These are phyloP conservation scores for Solidago caesia DNA, from an alignment of 129 eudicot species.

Conservation along the genomic window DNA sequence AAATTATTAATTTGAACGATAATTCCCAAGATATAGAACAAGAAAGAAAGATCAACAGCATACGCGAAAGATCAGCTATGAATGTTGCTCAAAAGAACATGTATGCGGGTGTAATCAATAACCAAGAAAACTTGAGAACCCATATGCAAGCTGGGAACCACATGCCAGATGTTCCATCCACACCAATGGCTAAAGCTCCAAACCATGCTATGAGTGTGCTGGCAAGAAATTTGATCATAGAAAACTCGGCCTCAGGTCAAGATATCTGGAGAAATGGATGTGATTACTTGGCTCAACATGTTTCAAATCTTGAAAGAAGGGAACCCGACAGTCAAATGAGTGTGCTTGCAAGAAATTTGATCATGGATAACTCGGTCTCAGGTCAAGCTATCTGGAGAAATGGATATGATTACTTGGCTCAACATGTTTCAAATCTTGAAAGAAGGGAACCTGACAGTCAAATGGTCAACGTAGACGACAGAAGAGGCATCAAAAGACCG, in stretches of 20 bases:
- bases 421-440: background rate
- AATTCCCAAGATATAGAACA: slow-evolving; percentile 32
- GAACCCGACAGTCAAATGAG: slow-evolving; percentile 9
- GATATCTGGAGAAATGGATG: slow-evolving; percentile 19
- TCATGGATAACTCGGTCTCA: slow-evolving; percentile 23
- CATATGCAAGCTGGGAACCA: slow-evolving; percentile 14
- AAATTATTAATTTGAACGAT: slow-evolving; percentile 30
- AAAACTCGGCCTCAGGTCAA: slow-evolving; percentile 25
- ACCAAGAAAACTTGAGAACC: background rate
- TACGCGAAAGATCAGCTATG: slow-evolving; percentile 34
- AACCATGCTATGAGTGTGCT: slow-evolving; percentile 48
- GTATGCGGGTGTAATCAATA: background rate
- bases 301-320: too few relatives aligned
- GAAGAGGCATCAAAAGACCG: too few relatives aligned
- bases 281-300: slow-evolving; percentile 27
- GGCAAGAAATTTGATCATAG: slow-evolving; percentile 46
- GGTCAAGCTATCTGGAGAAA: slow-evolving; percentile 20
- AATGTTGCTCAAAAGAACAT: slow-evolving; percentile 25
- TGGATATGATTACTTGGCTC: slow-evolving; percentile 33
- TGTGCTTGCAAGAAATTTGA: slow-evolving; percentile 52
- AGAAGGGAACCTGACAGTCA: slow-evolving; percentile 6
- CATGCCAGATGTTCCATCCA: background rate
- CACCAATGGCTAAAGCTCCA: slow-evolving; percentile 24
- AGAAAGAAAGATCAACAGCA: slow-evolving; percentile 30
- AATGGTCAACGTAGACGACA: slow-evolving; percentile 29